Conservation (phyloP, 257 asterid genomes). For the Henckelia pumila region DNA sequence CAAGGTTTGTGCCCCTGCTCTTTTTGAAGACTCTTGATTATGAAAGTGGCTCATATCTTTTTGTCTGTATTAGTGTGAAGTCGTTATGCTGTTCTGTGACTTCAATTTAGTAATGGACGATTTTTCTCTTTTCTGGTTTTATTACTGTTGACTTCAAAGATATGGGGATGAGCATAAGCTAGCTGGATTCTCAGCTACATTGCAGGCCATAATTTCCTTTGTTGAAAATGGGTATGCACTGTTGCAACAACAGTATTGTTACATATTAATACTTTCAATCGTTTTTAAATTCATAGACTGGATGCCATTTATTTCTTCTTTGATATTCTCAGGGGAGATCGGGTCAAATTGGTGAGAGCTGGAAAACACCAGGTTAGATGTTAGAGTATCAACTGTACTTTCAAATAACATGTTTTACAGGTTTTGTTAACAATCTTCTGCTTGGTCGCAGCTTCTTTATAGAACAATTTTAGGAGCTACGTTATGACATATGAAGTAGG, state of each 20-base stretch:
- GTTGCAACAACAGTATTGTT: slow-evolving; percentile 21
- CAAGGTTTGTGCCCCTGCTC: slow-evolving; percentile 53
- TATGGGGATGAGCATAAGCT: slow-evolving; percentile 97
- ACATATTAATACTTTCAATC: slow-evolving; percentile 20
- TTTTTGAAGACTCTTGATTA: slow-evolving; percentile 1
- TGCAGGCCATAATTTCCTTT: slow-evolving; percentile 97
- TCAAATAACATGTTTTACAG: background rate
- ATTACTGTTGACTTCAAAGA: slow-evolving; percentile 40
- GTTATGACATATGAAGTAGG: background rate
- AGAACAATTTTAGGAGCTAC: background rate
- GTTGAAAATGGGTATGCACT: slow-evolving; percentile 84
- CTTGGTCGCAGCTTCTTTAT: background rate
- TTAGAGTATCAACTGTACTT: too few species aligned
- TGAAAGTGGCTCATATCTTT: slow-evolving; percentile 9
- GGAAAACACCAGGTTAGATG: slow-evolving; percentile 93
- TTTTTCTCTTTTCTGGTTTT: slow-evolving; percentile 15
- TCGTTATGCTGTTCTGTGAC: slow-evolving; percentile 10
- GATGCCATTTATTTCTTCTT: slow-evolving; percentile 18
- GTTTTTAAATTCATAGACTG: slow-evolving; percentile 21
- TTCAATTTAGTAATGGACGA: slow-evolving; percentile 8
- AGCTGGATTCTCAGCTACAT: slow-evolving; percentile 97
- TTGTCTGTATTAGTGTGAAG: slow-evolving; percentile 5
- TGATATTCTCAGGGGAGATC: slow-evolving; percentile 72
- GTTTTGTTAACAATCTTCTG: background rate
- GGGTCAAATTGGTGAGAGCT: slow-evolving; percentile 83